Conservation (phyloP, 2,329 filamentous ascomycete genomes). For the Aspergillus versicolor region DNA sequence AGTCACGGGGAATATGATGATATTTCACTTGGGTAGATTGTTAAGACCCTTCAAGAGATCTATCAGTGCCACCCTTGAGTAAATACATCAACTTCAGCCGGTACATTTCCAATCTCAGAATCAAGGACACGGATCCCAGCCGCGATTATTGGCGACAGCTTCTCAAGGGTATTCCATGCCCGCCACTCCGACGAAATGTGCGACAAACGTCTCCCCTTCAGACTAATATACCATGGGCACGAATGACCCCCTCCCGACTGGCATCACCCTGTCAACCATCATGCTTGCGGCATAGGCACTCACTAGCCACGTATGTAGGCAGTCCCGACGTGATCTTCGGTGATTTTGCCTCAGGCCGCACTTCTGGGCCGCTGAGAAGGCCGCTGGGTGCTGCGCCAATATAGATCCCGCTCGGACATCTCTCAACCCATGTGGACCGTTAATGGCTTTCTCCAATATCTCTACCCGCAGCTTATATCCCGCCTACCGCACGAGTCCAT, state of each 20-base stretch:
- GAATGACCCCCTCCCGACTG: not conserved
- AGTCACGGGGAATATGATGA: not conserved
- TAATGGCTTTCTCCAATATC: constrained; percentile 1
- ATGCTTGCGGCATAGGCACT: constrained; percentile 9
- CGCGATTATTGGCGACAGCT: constrained; percentile 2
- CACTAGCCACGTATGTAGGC: not conserved
- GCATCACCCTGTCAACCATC: constrained; percentile 6
- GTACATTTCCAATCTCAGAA: not conserved
- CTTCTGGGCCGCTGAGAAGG: constrained; percentile 4
- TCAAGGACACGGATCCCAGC: not conserved
- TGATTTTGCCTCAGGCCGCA: constrained; percentile 11
- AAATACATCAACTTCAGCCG: not conserved
- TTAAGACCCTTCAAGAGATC: constrained; percentile 2
- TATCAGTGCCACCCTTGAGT: not conserved
- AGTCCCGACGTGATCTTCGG: constrained; percentile 10
- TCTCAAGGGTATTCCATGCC: constrained; percentile 1
- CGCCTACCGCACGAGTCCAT: constrained; percentile 1
- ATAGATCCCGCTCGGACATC: constrained; percentile 7
- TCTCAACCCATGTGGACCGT: constrained; percentile 2
- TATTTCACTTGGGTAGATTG: constrained; percentile 4
- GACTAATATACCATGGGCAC: constrained; percentile 2
- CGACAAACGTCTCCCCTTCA: not conserved
- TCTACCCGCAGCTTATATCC: constrained; percentile 5
- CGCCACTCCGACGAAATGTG: not conserved
- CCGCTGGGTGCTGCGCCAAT: constrained; percentile 11